Evolutionary conservation across 306 rosid species (phyloP).

Genomic region (Quercus suber): DNA sequence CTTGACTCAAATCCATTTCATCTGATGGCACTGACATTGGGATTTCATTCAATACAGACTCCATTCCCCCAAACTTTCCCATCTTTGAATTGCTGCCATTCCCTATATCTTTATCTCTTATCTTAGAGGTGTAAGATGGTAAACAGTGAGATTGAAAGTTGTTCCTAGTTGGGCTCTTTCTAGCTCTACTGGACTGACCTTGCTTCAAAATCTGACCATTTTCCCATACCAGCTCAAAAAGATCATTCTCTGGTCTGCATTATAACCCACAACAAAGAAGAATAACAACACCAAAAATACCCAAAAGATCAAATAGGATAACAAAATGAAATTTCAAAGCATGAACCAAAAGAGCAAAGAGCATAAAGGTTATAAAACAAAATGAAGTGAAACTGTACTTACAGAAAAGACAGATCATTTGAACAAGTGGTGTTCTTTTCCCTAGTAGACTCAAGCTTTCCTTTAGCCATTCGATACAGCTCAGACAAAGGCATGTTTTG

Average conservation of each 20-base stretch:
- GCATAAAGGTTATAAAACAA: slow-evolving; percentile 16
- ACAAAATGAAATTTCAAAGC: slow-evolving; percentile 12
- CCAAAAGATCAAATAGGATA: slow-evolving; percentile 4
- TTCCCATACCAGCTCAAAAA: slow-evolving; percentile 88
- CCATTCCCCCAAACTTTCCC: slow-evolving; percentile 56
- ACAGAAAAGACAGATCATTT: slow-evolving; percentile 54
- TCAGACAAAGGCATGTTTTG: slow-evolving; percentile 82
- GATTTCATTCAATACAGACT: slow-evolving; percentile 53
- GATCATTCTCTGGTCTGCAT: slow-evolving; percentile 69
- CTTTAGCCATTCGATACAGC: slow-evolving; percentile 64
- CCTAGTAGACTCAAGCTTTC: slow-evolving; percentile 45
- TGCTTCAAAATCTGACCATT: slow-evolving; percentile 80
- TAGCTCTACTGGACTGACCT: slow-evolving; percentile 70
- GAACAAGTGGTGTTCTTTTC: slow-evolving; percentile 38
- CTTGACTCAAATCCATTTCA: slow-evolving; percentile 59
- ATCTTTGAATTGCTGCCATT: slow-evolving; percentile 36
- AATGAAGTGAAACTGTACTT: slow-evolving; percentile 35
- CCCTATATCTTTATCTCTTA: slow-evolving; percentile 60
- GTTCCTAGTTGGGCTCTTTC: slow-evolving; percentile 53
- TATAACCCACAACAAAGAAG: slow-evolving; percentile 25
- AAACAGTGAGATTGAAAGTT: slow-evolving; percentile 55
- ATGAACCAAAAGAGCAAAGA: slow-evolving; percentile 11
- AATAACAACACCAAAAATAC: not conserved
- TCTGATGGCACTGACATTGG: slow-evolving; percentile 60
- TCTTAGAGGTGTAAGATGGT: slow-evolving; percentile 55